Base-by-base conservation (phyloP, 1,139 yeast species). In the Sugiyamaella sp. region DNA sequence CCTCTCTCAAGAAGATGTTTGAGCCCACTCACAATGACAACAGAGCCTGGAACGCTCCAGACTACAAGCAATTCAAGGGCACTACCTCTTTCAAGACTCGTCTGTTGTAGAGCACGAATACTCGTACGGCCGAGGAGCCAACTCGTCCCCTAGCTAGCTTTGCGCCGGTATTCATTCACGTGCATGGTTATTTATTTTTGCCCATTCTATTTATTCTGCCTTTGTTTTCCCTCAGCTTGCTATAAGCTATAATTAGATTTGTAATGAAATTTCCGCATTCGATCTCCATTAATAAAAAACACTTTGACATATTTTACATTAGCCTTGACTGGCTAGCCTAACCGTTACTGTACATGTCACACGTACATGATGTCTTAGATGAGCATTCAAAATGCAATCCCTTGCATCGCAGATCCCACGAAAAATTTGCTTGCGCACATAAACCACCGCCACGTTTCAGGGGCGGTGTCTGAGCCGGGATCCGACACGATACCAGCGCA, bases 1-100 rank as follows among this genome's bases (percentile, higher is more conserved):
- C 35, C 17, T 22, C 50, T 24, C 9, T 46, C 16, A 46, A 46
- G 43, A 22, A 46, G 17, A 16, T 46, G 14, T 46, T 38, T 38
- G 50, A 38, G 17, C 44, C 44, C 8, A 20, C 14, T 9, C 12
- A 25, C n/a, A n/a, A 24, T 20, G 43, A 24, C 12, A 12, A 14
- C 21, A 37, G 19, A 17, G 22, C 44, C 12, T 46, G 43, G 39
- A 46, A 46, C 19, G 33, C 50, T 12, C 50, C 50, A 10, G 50
- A 46, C 29, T 46, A 46, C 21, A 46, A 46, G 38, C 44, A 38
- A n/a, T 38, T 38, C 37, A 20, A 40, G 24, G 22, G 20, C 37
- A 38, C 44, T 27, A 39, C 39, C 19, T 38, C 43, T 19, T 29
- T 25, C 44, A 46, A 21, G 20, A 38, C 44, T 29, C 50, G 44